Evolutionary conservation across 2,329 filamentous ascomycete genomes (phyloP).

Genomic region (Aspergillus sp.): DNA sequence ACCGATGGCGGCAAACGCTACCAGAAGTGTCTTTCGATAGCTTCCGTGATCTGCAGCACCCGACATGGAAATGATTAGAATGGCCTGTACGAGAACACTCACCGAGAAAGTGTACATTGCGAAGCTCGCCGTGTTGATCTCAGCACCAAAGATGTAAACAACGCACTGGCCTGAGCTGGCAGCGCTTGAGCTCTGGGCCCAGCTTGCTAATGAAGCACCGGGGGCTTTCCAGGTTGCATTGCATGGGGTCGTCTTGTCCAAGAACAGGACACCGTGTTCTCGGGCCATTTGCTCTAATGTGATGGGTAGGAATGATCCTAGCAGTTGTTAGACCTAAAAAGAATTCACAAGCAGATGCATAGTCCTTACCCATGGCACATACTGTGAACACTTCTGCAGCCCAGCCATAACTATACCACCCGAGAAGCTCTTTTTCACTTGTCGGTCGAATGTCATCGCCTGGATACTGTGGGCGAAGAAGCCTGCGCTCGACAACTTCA

Average conservation of each 20-base stretch:
- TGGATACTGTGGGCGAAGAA: slow-evolving; percentile 59
- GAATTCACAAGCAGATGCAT: neutral
- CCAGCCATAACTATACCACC: slow-evolving; percentile 97
- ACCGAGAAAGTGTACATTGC: slow-evolving; percentile 98
- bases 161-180: slow-evolving; percentile 67
- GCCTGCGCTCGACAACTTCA: slow-evolving; percentile 22
- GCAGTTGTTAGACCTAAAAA: slow-evolving; percentile 16
- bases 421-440: slow-evolving; percentile 79
- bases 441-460: slow-evolving; percentile 89
- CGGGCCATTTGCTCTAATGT: slow-evolving; percentile 89
- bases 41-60: slow-evolving; percentile 92
- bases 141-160: slow-evolving; percentile 74
- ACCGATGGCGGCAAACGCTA: slow-evolving; percentile 81
- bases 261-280: slow-evolving; percentile 83
- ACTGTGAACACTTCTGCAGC: slow-evolving; percentile 96
- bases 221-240: slow-evolving; percentile 57
- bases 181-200: slow-evolving; percentile 8
- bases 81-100: slow-evolving; percentile 82
- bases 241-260: slow-evolving; percentile 75
- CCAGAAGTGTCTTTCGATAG: slow-evolving; percentile 83
- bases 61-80: slow-evolving; percentile 94
- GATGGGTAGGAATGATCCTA: slow-evolving; percentile 93
- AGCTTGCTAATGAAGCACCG: neutral
- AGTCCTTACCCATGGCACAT: slow-evolving; percentile 67
- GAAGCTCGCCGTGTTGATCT: slow-evolving; percentile 95